Percentiles rank a stretch among this genome's conserved stretches.
These are phyloP conservation scores for Mortierella sp. DNA, from an alignment of 371 early-diverging fungal genomes.

Conservation along the genomic window DNA sequence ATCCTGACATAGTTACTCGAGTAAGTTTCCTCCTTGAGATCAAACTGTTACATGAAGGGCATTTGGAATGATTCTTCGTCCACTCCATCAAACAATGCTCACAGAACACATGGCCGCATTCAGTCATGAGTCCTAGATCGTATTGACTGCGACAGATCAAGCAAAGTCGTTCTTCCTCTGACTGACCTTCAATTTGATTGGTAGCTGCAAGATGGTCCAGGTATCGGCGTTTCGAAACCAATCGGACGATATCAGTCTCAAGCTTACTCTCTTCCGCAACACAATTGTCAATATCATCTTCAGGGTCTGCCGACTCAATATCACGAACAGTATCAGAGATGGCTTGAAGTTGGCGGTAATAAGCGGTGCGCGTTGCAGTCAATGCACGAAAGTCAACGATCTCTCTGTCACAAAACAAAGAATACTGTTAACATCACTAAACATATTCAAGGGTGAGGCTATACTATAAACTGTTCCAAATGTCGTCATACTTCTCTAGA, in stretches of 20 bases:
- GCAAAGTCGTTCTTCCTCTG: conserved; percentile 58
- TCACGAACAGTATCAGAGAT: conserved; percentile 64
- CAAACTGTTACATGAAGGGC: conserved; percentile 58
- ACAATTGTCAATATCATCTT: conserved; percentile 32
- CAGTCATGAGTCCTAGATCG: conserved; percentile 68
- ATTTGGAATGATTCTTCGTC: conserved; percentile 58
- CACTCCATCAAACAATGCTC: conserved; percentile 60
- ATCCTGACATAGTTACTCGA: conserved; percentile 22
- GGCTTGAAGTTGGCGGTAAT: conserved; percentile 67
- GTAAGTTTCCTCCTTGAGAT: conserved; percentile 19
- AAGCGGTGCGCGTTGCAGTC: conserved; percentile 63
- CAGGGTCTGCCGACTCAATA: conserved; percentile 48
- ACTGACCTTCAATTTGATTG: conserved; percentile 24
- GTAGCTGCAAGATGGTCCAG: conserved; percentile 57
- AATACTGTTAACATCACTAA: not conserved
- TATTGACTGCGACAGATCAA: conserved; percentile 67
- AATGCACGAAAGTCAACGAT: conserved; percentile 23
- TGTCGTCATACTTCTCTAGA: conserved; percentile 24
- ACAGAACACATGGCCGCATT: conserved; percentile 71
- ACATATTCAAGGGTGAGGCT: not conserved
- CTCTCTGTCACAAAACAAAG: conserved; percentile 12
- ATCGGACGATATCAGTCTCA: conserved; percentile 22
- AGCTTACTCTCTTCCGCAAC: conserved; percentile 45
- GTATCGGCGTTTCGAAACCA: conserved; percentile 60
- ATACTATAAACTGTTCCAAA: not conserved